Evolutionary conservation across 805 yeast species (phyloP).

Genomic region (Wickerhamiella hasegawae): DNA sequence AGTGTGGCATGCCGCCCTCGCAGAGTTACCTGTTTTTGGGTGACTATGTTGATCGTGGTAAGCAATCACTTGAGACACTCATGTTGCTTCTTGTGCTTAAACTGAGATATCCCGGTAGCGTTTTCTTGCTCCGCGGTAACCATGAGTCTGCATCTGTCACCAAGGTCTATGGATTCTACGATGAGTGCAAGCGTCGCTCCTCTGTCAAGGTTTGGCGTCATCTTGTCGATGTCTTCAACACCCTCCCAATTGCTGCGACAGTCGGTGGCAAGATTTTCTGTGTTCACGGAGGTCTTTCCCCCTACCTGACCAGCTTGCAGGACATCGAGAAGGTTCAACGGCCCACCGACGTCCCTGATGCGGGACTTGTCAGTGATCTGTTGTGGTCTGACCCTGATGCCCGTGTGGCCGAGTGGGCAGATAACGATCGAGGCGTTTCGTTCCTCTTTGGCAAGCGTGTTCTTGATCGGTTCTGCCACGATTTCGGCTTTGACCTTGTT

Average conservation of each 20-base stretch:
- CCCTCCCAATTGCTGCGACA: constrained; percentile 86
- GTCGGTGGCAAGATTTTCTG: constrained; percentile 91
- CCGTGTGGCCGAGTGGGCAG: constrained; percentile 70
- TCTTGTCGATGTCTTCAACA: constrained; percentile 87
- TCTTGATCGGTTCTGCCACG: constrained; percentile 53
- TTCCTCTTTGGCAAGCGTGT: constrained; percentile 66
- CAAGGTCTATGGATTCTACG: constrained; percentile 92
- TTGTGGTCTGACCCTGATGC: constrained; percentile 81
- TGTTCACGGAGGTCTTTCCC: constrained; percentile 74
- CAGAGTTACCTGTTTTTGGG: constrained; percentile 86
- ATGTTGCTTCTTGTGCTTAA: constrained; percentile 75
- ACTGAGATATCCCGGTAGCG: constrained; percentile 89
- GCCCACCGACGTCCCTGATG: constrained; percentile 76
- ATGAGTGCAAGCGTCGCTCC: constrained; percentile 90
- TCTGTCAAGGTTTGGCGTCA: constrained; percentile 83
- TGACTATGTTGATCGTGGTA: constrained; percentile 96
- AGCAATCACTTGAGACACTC: constrained; percentile 87
- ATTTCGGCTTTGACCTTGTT: constrained; percentile 62
- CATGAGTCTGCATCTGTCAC: constrained; percentile 97
- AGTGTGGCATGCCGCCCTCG: constrained; percentile 94
- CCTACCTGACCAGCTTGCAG: constrained; percentile 51
- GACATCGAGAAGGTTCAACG: constrained; percentile 58
- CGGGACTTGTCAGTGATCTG: constrained; percentile 58
- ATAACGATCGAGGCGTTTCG: constrained; percentile 71
- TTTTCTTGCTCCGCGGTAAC: constrained; percentile 85